Evolutionary conservation across 2,329 filamentous ascomycete genomes (phyloP).

Genomic region (Hymenoscyphus salicellus): DNA sequence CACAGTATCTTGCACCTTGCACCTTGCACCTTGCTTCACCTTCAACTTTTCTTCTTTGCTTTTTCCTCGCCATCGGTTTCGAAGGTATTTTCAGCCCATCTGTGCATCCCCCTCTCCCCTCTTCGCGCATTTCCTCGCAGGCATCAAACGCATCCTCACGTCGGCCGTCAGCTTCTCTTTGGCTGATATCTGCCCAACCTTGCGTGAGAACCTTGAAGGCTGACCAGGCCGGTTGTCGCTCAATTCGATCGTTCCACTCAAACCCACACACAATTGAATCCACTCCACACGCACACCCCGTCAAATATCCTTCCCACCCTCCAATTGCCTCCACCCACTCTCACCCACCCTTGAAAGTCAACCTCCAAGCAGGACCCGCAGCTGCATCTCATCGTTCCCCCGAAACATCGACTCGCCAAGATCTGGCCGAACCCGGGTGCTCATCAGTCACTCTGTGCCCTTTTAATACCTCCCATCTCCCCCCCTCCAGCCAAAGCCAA

Average conservation of each 20-base stretch:
- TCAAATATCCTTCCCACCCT: conserved; percentile 2
- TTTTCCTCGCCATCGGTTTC: not conserved
- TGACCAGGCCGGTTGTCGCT: not conserved
- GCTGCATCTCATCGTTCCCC: not conserved
- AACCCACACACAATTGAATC: not conserved
- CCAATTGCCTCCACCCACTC: not conserved
- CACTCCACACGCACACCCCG: not conserved
- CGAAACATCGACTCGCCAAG: not conserved
- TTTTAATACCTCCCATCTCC: conserved; percentile 3
- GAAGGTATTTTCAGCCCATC: not conserved
- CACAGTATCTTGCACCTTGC: not conserved
- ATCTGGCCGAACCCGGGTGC: not conserved
- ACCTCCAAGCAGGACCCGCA: not conserved
- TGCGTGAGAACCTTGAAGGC: not conserved
- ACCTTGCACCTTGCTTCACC: not conserved
- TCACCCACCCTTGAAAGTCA: not conserved
- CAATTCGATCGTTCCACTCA: not conserved
- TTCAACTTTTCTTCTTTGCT: not conserved
- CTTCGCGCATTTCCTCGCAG: too few relatives aligned
- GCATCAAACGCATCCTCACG: not conserved
- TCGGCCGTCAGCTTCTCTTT: not conserved
- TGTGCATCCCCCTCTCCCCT: too few relatives aligned
- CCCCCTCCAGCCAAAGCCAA: not conserved
- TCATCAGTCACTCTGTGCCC: not conserved
- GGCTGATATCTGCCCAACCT: not conserved